Conservation (phyloP, 2,329 filamentous ascomycete species). For the Fusarium nanum region DNA sequence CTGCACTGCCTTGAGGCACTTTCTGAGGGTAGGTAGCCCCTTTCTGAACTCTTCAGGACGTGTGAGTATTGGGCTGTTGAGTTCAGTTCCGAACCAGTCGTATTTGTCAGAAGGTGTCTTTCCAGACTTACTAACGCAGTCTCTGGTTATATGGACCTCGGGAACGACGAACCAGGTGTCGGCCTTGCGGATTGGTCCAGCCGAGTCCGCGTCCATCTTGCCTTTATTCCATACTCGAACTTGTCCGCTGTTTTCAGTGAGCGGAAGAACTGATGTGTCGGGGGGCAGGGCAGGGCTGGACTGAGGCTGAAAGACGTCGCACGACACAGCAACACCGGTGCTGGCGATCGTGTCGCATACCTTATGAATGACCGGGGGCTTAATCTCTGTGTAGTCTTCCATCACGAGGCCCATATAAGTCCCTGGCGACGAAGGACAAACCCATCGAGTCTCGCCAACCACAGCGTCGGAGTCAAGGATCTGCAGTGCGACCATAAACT, state of each 20-base stretch:
- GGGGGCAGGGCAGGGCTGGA: conserved; percentile 13
- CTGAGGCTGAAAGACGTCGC: conserved; percentile 13
- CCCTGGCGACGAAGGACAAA: conserved; percentile 19
- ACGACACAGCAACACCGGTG: conserved; percentile 37
- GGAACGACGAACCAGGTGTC: conserved; percentile 41
- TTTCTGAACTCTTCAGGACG: conserved; percentile 31
- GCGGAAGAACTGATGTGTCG: conserved; percentile 20
- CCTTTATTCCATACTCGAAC: conserved; percentile 40
- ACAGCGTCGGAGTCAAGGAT: conserved; percentile 2
- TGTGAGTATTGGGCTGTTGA: conserved; percentile 44
- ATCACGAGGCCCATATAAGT: conserved; percentile 25
- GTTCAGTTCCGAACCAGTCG: conserved; percentile 44
- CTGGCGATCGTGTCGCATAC: conserved; percentile 40
- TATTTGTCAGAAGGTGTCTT: conserved; percentile 36
- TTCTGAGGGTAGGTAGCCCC: conserved; percentile 38
- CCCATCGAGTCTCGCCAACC: conserved; percentile 25
- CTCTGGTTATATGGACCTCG: conserved; percentile 40
- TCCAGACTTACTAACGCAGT: conserved; percentile 25
- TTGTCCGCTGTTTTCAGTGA: conserved; percentile 17
- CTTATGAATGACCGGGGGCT: conserved; percentile 29
- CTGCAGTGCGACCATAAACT: conserved; percentile 44
- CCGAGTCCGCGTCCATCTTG: background rate
- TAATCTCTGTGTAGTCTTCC: conserved; percentile 19
- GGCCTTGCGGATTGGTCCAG: conserved; percentile 2
- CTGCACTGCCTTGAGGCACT: conserved; percentile 32